phyloP scores from a whole-genome alignment of 2,329 filamentous ascomycete genomes.

The Fusarium protoensiforme region DNA sequence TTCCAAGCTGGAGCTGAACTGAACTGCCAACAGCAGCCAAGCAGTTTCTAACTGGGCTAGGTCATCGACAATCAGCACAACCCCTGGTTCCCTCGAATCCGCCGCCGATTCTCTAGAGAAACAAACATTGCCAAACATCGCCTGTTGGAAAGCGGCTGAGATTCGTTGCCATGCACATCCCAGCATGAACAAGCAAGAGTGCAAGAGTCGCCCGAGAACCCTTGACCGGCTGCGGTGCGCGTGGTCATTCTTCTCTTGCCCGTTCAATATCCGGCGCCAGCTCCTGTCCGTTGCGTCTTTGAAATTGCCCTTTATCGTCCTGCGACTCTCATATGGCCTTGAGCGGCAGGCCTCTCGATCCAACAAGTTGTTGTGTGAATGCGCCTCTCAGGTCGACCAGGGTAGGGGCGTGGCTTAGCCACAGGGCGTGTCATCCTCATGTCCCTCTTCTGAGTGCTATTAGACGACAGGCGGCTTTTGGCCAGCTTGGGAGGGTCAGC shows the following conservation, averaged over 20 bases:
- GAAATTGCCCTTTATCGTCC: conserved; percentile 13
- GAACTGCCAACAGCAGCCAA: not conserved
- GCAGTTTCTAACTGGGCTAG: not conserved
- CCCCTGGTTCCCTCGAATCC: conserved; percentile 17
- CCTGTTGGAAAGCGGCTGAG: not conserved
- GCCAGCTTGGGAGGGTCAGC: conserved; percentile 11
- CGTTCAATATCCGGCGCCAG: conserved; percentile 33
- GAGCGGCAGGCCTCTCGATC: not conserved
- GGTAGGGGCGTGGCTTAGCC: conserved; percentile 30
- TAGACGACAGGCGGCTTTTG: conserved; percentile 11
- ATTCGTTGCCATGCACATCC: conserved; percentile 4
- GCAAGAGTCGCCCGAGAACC: conserved; percentile 7
- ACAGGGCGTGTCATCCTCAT: conserved; percentile 24
- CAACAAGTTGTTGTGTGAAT: conserved; percentile 25
- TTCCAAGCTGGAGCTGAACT: conserved; percentile 5
- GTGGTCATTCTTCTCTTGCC: conserved; percentile 21
- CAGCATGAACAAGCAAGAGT: conserved; percentile 4
- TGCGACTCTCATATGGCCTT: conserved; percentile 14
- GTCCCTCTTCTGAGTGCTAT: conserved; percentile 14
- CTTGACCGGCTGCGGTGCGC: conserved; percentile 17
- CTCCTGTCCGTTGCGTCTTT: conserved; percentile 4
- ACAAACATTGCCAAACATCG: conserved; percentile 1
- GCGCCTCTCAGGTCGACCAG: conserved; percentile 30
- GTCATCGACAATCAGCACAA: conserved; percentile 18
- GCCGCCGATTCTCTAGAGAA: conserved; percentile 12